Evolutionary conservation across 1,139 yeast species (phyloP), one percentile per base, ranked within the genome.

Genomic region (Suhomyces taliae): DNA sequence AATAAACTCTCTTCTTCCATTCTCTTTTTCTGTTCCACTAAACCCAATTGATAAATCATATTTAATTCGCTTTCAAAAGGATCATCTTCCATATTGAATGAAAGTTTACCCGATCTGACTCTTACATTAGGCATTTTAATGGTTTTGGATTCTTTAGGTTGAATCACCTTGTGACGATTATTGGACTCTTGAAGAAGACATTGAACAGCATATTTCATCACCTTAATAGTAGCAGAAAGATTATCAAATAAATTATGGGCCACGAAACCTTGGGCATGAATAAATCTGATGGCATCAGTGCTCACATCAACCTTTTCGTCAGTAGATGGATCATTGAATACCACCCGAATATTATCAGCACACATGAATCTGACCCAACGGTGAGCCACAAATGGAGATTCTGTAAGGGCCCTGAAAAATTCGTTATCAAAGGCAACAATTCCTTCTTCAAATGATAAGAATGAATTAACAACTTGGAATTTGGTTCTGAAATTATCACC

Each of bases 11-110:
- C 63, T 56, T 85, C 81, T 40, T 84, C 90, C 39, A 80, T 49
- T 44, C 97, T 70, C 48, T 78, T 74, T 48, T 79, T 71, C 59
- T 88, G 96, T 58, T 90, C 97, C 5, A 79, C 67, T 43, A 77
- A 54, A 2, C 97, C 97, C 33, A 89, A 76, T 58, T 87, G 93
- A 64, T 81, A 88, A 27, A 88, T 84, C 78, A 87, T 78, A 37
- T 81, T 81, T 48, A 91, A 66, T 55, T 90, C 86, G 1, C 86
- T 67, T 65, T 91, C 99, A 62, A 93, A 90, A 6, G 95, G 90
- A 65, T 91, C 97, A 66, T 90, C 97, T 49, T 83, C 90, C 66
- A 85, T 70, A 9, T 69, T 60, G 41, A 85, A 68, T 2, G 76
- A 58, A 7, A 88, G 57, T 29, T 70, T 69, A 6, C 73, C 68